phyloP scores from a whole-genome alignment of 306 rosid genomes.

The Cicer pinnatifidum region DNA sequence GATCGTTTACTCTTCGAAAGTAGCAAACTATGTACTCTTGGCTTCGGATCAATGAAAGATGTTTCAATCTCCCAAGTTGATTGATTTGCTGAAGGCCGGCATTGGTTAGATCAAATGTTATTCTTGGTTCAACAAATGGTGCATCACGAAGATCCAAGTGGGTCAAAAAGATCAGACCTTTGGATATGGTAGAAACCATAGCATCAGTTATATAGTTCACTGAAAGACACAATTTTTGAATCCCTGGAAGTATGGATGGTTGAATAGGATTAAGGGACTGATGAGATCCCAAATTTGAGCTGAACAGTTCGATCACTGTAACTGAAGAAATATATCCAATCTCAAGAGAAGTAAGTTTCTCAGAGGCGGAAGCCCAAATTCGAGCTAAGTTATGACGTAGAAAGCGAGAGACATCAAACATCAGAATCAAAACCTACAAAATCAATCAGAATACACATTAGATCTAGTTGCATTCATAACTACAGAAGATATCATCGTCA shows the following conservation, averaged over 20 bases:
- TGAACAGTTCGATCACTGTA: slow-evolving; percentile 78
- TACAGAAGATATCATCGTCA: slow-evolving; percentile 10
- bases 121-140: slow-evolving; percentile 80
- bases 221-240: slow-evolving; percentile 81
- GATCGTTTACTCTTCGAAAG: slow-evolving; percentile 87
- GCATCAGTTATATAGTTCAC: slow-evolving; percentile 90
- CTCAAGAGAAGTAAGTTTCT: slow-evolving; percentile 80
- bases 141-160: slow-evolving; percentile 95
- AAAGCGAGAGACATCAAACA: slow-evolving; percentile 87
- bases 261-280: slow-evolving; percentile 53
- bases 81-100: slow-evolving; percentile 90
- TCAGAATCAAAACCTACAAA: slow-evolving; percentile 74
- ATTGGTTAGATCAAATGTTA: slow-evolving; percentile 79
- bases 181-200: slow-evolving; percentile 76
- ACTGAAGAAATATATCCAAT: slow-evolving; percentile 85
- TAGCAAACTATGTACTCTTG: slow-evolving; percentile 71
- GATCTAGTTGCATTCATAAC: slow-evolving; percentile 38
- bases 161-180: slow-evolving; percentile 63
- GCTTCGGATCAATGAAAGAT: slow-evolving; percentile 83
- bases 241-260: slow-evolving; percentile 67
- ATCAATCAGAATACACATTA: slow-evolving; percentile 37
- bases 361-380: slow-evolving; percentile 83
- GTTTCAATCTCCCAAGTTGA: slow-evolving; percentile 76
- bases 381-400: slow-evolving; percentile 71
- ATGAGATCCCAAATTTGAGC: slow-evolving; percentile 66